Percentiles rank a stretch among this genome's conserved stretches.
Evolutionary conservation across 371 early-diverging fungal genomes (phyloP).

Genomic region (Capniomyces stellatus): DNA sequence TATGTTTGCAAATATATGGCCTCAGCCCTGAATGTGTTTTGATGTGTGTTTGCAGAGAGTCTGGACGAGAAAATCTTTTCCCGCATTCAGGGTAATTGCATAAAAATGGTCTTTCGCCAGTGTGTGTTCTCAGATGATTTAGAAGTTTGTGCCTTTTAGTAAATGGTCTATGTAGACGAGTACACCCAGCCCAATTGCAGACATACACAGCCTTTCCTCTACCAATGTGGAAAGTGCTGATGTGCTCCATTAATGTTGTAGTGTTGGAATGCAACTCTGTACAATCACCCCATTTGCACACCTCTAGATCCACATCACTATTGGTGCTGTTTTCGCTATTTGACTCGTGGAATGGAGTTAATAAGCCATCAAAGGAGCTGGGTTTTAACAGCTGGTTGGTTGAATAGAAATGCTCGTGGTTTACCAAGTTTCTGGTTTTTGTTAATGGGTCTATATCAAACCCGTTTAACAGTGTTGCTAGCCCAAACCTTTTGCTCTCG

Average conservation of each 20-base stretch:
- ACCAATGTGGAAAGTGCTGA: background rate
- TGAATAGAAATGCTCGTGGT: background rate
- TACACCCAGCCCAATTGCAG: background rate
- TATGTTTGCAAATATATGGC: background rate
- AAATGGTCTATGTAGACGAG: background rate
- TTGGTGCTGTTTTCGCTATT: background rate
- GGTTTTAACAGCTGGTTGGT: no score
- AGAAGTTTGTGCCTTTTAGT: constrained; percentile 4
- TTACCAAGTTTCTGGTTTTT: background rate
- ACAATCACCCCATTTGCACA: background rate
- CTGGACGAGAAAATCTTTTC: constrained; percentile 28
- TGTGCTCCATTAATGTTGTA: constrained; percentile 1
- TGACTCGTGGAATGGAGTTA: background rate
- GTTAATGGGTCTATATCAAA: background rate
- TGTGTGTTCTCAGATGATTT: constrained; percentile 25
- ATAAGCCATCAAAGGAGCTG: background rate
- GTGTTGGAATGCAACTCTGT: background rate
- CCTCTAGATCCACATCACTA: background rate
- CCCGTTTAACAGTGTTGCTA: background rate
- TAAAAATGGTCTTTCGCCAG: constrained; percentile 38
- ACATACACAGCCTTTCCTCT: constrained; percentile 1
- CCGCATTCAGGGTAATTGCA: constrained; percentile 29
- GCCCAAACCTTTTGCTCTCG: no score
- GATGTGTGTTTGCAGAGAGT: constrained; percentile 2
- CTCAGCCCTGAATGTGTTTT: constrained; percentile 4